A percentile compares a stretch with the other conserved stretches of the same genome.
Conservation (phyloP, 164 flowering plant species). For the Magnolia kwangsiensis region DNA sequence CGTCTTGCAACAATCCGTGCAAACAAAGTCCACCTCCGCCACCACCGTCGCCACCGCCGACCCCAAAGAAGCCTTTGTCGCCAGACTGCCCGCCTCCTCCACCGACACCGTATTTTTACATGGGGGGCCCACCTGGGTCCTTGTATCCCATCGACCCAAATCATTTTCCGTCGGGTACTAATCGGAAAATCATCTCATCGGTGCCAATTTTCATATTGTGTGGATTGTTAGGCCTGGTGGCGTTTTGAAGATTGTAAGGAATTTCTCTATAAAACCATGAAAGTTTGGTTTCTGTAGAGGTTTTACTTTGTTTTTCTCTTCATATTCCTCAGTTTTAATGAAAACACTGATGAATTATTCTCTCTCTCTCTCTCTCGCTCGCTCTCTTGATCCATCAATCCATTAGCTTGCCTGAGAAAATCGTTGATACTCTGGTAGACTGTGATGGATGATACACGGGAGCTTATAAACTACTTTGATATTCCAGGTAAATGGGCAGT, state of each 20-base stretch:
- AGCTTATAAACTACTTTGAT: too few relatives aligned
- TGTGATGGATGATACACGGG: too few relatives aligned
- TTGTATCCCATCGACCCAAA: background rate
- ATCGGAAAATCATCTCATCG: background rate
- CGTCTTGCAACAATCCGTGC: conserved; percentile 6
- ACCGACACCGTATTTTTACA: background rate
- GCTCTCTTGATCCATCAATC: background rate
- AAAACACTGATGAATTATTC: too few relatives aligned
- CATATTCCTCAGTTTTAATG: background rate
- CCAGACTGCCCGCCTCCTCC: background rate
- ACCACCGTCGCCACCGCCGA: background rate
- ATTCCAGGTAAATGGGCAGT: too few relatives aligned
- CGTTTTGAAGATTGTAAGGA: conserved; percentile 1
- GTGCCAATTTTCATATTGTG: background rate
- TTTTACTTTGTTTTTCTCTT: background rate
- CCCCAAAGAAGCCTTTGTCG: background rate
- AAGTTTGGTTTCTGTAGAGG: background rate
- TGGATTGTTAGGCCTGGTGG: background rate
- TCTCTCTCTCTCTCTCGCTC: background rate
- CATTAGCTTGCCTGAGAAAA: background rate
- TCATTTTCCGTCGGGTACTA: background rate
- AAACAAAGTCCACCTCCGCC: background rate
- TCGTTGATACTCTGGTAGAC: too few relatives aligned
- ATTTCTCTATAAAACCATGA: background rate
- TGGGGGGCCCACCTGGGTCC: background rate